Evolutionary conservation across 495 filamentous ascomycete genomes (phyloP).

Genomic region (Penicillium macrosclerotiorum): DNA sequence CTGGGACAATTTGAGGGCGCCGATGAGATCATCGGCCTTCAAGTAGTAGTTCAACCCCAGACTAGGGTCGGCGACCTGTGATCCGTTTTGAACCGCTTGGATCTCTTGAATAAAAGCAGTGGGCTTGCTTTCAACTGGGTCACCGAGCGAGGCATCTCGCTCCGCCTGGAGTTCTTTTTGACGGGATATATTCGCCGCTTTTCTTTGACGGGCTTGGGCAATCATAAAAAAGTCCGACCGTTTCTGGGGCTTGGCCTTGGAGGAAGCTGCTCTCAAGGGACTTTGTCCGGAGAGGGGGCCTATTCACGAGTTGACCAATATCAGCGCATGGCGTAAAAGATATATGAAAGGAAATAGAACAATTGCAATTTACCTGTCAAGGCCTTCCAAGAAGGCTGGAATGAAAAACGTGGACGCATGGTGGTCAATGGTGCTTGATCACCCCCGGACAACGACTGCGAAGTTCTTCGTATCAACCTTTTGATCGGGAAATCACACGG

Average conservation of each 20-base stretch:
- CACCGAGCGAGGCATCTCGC: slow-evolving; percentile 60
- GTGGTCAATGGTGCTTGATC: slow-evolving; percentile 20
- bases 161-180: slow-evolving; percentile 62
- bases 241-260: slow-evolving; percentile 32
- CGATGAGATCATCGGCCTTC: slow-evolving; percentile 57
- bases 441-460: slow-evolving; percentile 10
- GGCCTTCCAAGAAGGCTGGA: slow-evolving; percentile 59
- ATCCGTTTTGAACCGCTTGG: slow-evolving; percentile 46
- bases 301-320: slow-evolving; percentile 10
- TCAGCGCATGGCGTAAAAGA: not conserved
- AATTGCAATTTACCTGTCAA: slow-evolving; percentile 52
- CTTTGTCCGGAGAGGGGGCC: slow-evolving; percentile 33
- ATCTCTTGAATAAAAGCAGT: slow-evolving; percentile 86
- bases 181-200: slow-evolving; percentile 72
- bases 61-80: slow-evolving; percentile 25
- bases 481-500: slow-evolving; percentile 34
- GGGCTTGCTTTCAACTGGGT: slow-evolving; percentile 71
- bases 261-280: slow-evolving; percentile 40
- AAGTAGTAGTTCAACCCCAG: slow-evolving; percentile 71
- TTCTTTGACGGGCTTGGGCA: slow-evolving; percentile 73
- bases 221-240: slow-evolving; percentile 42
- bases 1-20: slow-evolving; percentile 62
- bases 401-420: slow-evolving; percentile 76
- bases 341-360: not conserved
- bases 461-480: slow-evolving; percentile 30